Percentiles rank a stretch among this genome's conserved stretches.
Evolutionary conservation across 306 rosid genomes (phyloP).

Genomic region (Sesbania bispinosa): DNA sequence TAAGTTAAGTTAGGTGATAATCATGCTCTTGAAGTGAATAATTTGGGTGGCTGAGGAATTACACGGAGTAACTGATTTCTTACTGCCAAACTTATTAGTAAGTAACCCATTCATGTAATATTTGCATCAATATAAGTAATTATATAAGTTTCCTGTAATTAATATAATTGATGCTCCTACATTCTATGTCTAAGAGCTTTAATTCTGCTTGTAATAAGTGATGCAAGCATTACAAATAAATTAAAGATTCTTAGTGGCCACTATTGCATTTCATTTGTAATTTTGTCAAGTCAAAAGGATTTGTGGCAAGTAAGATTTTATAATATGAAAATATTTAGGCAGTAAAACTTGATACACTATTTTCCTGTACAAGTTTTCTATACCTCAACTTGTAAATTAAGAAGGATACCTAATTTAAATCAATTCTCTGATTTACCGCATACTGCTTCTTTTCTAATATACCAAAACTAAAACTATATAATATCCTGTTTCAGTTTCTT

Average conservation of each 20-base stretch:
- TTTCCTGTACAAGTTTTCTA: no score
- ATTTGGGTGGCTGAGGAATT: conserved; percentile 86
- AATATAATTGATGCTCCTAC: not conserved
- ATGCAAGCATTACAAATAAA: no score
- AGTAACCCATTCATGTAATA: conserved; percentile 37
- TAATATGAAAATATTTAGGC: no score
- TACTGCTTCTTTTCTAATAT: not conserved
- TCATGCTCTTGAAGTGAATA: no score
- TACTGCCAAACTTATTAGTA: conserved; percentile 63
- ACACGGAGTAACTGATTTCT: conserved; percentile 65
- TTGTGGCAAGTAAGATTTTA: no score
- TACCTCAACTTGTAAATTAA: not conserved
- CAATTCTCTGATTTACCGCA: not conserved
- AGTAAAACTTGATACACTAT: no score
- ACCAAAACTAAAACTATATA: not conserved
- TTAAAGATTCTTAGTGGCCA: no score
- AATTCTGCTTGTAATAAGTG: no score
- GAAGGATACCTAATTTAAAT: no score
- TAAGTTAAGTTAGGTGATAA: no score
- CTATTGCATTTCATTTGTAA: no score
- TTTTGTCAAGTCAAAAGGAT: no score
- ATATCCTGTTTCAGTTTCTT: conserved; percentile 64
- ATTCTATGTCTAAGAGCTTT: not conserved
- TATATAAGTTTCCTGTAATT: not conserved
- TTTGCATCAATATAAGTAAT: not conserved